Conservation (phyloP, 257 asterid genomes). For the Solanum paucissectum region DNA sequence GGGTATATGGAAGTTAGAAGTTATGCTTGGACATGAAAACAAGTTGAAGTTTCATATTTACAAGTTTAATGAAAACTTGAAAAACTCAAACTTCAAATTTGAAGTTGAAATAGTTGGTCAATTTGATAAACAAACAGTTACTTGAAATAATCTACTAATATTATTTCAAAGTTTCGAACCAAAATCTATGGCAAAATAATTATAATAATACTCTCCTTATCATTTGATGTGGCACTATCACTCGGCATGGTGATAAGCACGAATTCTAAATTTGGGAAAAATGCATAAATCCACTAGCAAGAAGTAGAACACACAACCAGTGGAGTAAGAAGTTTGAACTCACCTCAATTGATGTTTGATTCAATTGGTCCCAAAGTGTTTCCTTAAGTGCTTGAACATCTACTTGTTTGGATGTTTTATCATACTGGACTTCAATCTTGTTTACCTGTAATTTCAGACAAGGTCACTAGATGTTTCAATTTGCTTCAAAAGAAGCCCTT, state of each 20-base stretch:
- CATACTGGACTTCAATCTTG: constrained; percentile 79
- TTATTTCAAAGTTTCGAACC: background rate
- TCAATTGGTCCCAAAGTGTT: constrained; percentile 64
- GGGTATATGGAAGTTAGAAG: background rate
- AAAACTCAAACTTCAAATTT: background rate
- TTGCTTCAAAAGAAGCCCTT: background rate
- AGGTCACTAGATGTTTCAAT: background rate
- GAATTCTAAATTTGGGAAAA: background rate
- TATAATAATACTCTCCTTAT: background rate
- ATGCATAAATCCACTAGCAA: background rate
- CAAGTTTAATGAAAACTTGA: background rate
- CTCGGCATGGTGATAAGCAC: background rate
- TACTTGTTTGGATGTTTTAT: constrained; percentile 83
- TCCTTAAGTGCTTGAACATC: constrained; percentile 89
- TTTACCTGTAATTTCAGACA: constrained; percentile 39
- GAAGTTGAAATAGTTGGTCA: background rate
- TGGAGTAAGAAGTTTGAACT: background rate
- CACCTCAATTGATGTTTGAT: constrained; percentile 40
- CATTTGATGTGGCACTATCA: background rate
- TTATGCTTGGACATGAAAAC: background rate
- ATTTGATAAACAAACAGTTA: background rate
- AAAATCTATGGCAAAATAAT: background rate
- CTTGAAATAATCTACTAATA: background rate
- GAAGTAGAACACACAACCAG: background rate
- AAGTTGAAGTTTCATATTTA: background rate